Base-by-base conservation (phyloP, 2,329 filamentous ascomycete genomes). In the Exophiala aquamarina region DNA sequence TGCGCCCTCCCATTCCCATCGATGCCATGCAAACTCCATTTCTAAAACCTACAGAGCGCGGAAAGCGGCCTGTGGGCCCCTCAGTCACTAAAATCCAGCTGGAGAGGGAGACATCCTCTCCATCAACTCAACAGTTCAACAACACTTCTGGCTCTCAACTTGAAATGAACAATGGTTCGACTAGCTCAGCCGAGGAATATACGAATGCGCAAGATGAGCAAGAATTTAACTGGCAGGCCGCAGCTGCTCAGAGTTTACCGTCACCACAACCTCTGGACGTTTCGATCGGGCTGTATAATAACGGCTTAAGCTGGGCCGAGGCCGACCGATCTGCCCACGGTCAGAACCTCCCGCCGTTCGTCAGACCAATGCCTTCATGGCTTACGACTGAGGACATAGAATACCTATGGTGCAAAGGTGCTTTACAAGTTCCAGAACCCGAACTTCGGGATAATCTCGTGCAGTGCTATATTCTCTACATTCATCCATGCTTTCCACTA, bases 401-500 rank as follows among this genome's bases (percentile, higher is more conserved):
- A 47, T 95, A 92, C 65, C 76, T 96, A 47, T 79, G 84, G 50
- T 79, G 83, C 62, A 95, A 95, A 73, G 89, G 89, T 3, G 89
- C 89, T 1, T 71, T 95, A 56, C 83, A 82, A 1, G 78, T 96
- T 31, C 91, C 91, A 2, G 75, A 78, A 31, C 66, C 76, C 4
- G 69, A 72, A 3, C 73, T 95, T 26, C 86, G 92, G 61, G 88
- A 86, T 64, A 89, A 89, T 48, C 76, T 95, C 33, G 72, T 96
- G 13, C 83, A 84, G 59, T 83, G 83, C 21, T 95, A 92, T 60
- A 77, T 92, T 52, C 87, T 95, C 69, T 95, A 86, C 64, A 88
- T 95, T 6, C 86, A 95, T 65, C 89, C 90, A 1, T 95, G 89
- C 65, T 95, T 96, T 89, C 91, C 91, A 19, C 73, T 95, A 26